Base-by-base conservation (phyloP, 306 rosid genomes). In the Acmispon strigosus region DNA sequence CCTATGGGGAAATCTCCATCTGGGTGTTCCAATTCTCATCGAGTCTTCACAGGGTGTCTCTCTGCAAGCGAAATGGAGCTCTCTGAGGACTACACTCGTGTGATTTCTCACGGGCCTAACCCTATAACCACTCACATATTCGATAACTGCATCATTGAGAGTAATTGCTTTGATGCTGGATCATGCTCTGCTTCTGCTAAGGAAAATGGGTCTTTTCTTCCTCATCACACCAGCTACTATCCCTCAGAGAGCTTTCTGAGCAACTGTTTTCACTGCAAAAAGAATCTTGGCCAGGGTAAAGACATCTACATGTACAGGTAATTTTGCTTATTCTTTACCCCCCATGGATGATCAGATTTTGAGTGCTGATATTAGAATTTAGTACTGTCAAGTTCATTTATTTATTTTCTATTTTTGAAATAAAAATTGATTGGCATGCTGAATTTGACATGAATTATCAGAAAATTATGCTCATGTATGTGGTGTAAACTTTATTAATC, bases 281-380 rank as follows among this genome's bases (percentile, higher is more conserved):
- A 79, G 83, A 77, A 77, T 70, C 87, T 94, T 17, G 89, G 66
- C 2, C 90, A 83, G 65, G 98, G 92, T 17, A 76, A 83, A 34
- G 98, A 94, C 80, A 94, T 90, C 69, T 94, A 81, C 92, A 94
- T 94, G 86, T 94, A 90, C 89, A 94, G 97, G 98, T 94, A 73
- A 55, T 78, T 32, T 32, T 18, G 2, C 12, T 41, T 55, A 0
- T 53, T 45, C 36, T 78, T 42, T 24, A 17, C 18, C n/a, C 7
- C 16, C 5, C 12, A 24, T 34, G 45, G 56, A 52, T 49, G 27
- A 6, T 47, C 8, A 13, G 45, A 37, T 67, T 17, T 8, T 16
- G 0, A 29, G 4, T 17, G 13, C 16, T 18, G 4, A 59, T 59
- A 32, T 17, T 0, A 61, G 11, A 7, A 32, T 32, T 32, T 8